These are phyloP conservation scores for Discostella stelligera DNA, from an alignment of 352 stramenopile species.

Conservation along the genomic window DNA sequence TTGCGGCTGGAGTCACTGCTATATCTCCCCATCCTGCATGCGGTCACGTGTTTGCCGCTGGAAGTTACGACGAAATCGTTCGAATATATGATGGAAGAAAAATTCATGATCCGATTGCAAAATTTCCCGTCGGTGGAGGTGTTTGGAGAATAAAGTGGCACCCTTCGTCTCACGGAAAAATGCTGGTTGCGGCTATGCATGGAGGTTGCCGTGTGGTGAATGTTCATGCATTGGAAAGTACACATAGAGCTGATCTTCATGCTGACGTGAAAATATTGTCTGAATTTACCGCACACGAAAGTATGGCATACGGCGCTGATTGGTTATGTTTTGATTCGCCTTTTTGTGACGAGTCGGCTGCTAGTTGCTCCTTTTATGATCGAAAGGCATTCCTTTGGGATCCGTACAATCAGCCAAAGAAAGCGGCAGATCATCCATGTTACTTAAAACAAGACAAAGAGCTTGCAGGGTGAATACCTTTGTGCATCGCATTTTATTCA, in stretches of 20 bases:
- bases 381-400: slow-evolving; percentile 66
- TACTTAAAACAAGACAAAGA: not conserved
- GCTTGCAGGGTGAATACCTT: not conserved
- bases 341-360: slow-evolving; percentile 58
- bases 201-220: slow-evolving; percentile 68
- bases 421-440: not conserved
- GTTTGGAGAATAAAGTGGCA: slow-evolving; percentile 83
- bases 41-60: slow-evolving; percentile 60
- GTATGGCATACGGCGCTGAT: slow-evolving; percentile 80
- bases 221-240: slow-evolving; percentile 28
- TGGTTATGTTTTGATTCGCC: slow-evolving; percentile 57
- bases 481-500: not conserved
- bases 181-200: slow-evolving; percentile 81
- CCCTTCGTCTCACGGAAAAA: slow-evolving; percentile 38
- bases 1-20: slow-evolving; percentile 77
- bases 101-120: slow-evolving; percentile 25
- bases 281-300: slow-evolving; percentile 73
- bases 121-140: slow-evolving; percentile 57
- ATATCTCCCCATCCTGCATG: slow-evolving; percentile 58
- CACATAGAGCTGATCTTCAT: not conserved
- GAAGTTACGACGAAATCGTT: slow-evolving; percentile 78
- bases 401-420: slow-evolving; percentile 10
- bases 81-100: slow-evolving; percentile 66
- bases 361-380: slow-evolving; percentile 81
- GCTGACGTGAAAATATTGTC: slow-evolving; percentile 33